Evolutionary conservation across 2,329 filamentous ascomycete genomes (phyloP), one percentile per base, ranked within the genome.

Genomic region (Dactylella cylindrospora): DNA sequence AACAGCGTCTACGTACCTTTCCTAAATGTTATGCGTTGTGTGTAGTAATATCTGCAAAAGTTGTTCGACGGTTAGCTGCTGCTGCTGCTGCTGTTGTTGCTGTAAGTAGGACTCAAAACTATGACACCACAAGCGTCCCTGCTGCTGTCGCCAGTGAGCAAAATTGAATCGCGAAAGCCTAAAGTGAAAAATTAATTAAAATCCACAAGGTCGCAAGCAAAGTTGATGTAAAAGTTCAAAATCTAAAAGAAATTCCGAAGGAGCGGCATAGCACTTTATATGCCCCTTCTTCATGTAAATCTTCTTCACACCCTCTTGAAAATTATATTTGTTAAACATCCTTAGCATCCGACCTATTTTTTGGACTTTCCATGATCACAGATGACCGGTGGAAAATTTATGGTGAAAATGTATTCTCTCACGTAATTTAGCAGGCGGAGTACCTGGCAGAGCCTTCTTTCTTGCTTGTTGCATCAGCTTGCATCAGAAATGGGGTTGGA

Each of bases 241-340:
- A 54, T 39, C 19, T 13, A 19, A 22, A 38, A 15, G 31, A 12
- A 36, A 12, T 12, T 20, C 40, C 57, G 49, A 43, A 54, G 57
- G 57, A 62, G 57, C 57, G 57, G 43, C 57, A 62, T 54, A 54
- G 57, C 49, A 62, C 49, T 62, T 62, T 61, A 54, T 62, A 54
- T 54, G 38, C 40, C 25, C 36, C 25, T 25, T 44, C 44, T 15
- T 20, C 7, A n/a, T n/a, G n/a, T n/a, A n/a, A n/a, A n/a, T n/a
- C n/a, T n/a, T n/a, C n/a, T n/a, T n/a, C n/a, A n/a, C n/a, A n/a
- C n/a, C n/a, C n/a, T n/a, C n/a, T n/a, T n/a, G n/a, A n/a, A n/a
- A n/a, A n/a, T n/a, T n/a, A n/a, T n/a, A n/a, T n/a, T n/a, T n/a
- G n/a, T n/a, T n/a, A n/a, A n/a, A n/a, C n/a, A n/a, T n/a, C n/a